Base-by-base conservation (phyloP, 257 asterid species). In the Primulina tabacum region DNA sequence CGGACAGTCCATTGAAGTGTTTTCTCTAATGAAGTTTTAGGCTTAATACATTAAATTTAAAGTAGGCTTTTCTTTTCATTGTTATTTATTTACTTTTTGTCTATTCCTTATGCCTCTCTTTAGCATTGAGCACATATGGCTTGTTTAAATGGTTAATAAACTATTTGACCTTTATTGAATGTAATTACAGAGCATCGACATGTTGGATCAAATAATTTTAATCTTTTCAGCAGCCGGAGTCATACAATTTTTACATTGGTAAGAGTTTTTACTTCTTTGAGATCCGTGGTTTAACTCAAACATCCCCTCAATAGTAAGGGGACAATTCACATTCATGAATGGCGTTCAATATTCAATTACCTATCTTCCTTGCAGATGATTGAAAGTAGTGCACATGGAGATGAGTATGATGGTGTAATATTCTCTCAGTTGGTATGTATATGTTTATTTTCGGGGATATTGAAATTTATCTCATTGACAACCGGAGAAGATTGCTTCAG, bases 241-340 rank as follows among this genome's bases (percentile, higher is more conserved):
- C 98, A 92, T 83, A 90, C 98, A 62, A 92, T 92, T 81, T 92
- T 92, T 76, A 90, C 97, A 67, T 78, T 92, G 97, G 98, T 92
- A 85, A 12, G 86, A 67, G 37, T 65, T 52, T 74, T 61, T 64
- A 56, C 62, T 68, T 65, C 64, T 9, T 68, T 63, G 59, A 75
- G 64, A 70, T 64, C 34, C 68, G 20, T 50, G 57, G 57, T 50
- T 50, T 14, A 50, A 16, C 57, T 50, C 57, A 50, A 14, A 50
- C 16, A 50, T 50, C 21, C 57, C 18, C 53, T 0, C n/a, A 43
- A 43, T 18, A 11, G 6, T 12, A 43, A 43, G 8, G 57, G 57
- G 21, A 5, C 55, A 50, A 17, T 50, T 5, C 18, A 50, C 21
- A 50, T 50, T 50, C 20, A 50, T 50, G 57, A 50, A 50, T 50